Evolutionary conservation across 768 basidiomycete species (phyloP), one percentile per base, ranked within the genome.

Genomic region (Pleurotus djamor): DNA sequence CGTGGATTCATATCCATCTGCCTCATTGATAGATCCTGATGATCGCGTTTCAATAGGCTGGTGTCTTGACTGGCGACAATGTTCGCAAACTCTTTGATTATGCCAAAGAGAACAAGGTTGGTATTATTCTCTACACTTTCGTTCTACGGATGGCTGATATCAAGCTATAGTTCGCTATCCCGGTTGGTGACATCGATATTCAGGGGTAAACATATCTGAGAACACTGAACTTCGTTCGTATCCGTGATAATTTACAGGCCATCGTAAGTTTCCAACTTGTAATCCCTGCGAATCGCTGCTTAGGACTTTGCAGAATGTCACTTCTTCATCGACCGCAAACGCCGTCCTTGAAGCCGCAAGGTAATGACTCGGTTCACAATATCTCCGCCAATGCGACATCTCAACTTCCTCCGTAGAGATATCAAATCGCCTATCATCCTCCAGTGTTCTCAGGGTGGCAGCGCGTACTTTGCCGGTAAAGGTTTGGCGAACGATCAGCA

Each of bases 391-490:
- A 44, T 41, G 21, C 13, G 14, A 43, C 58, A 52, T 59, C 60
- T 58, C 60, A 64, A 61, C 70, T 61, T 17, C 17, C 10, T 28
- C 49, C 34, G 48, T 67, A 93, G 93, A 64, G 97, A 98, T 73
- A 85, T 92, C 83, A 98, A 98, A 74, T 83, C 96, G 34, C 96
- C 96, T 60, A 95, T 99, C 77, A 98, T 99, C 76, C 79, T 98
- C 68, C 97, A 98, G 72, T 88, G 96, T 63, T 99, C 97, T 58
- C 96, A 99, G 73, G 97, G 97, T 59, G 97, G 97, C 68, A 84
- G 86, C 62, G 96, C 96, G 55, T 98, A 90, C 83, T 98, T 92
- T 70, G 94, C 94, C 48, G 97, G 97, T 62, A 99, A 99, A 76
- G 96, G 96, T 33, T 83, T 99, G 59, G 78, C 90, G 67, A 98